Evolutionary conservation across 768 basidiomycete genomes (phyloP), one percentile per base, ranked within the genome.

Genomic region (Leccinum boreale): DNA sequence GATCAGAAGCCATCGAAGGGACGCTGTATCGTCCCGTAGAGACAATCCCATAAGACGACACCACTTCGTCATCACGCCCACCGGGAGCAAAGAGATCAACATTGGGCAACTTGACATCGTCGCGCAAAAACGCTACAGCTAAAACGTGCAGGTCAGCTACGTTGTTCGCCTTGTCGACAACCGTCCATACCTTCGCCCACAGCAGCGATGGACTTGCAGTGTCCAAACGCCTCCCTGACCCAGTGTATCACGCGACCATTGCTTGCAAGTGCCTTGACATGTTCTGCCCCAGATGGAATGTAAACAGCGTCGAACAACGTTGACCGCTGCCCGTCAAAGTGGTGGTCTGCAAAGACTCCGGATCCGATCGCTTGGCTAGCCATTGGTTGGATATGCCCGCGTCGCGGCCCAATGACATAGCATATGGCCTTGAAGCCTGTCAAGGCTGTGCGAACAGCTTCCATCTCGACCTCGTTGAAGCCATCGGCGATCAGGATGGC

Each of bases 221-320:
- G 93, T 21, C 88, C 88, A 73, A 90, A 94, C 3, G 90, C 86
- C 72, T 94, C 92, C 47, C 89, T 81, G 3, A 89, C 81, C 79
- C 87, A 92, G 68, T 95, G 90, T n/a, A 92, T 74, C 8, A 79
- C 79, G 19, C 92, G 81, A 5, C 92, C 94, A 50, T 80, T 82
- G 62, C 78, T 77, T 8, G 75, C 67, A 35, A 93, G 78, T 29
- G 77, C 67, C 67, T 83, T 80, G n/a, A 76, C 79, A 67, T 86
- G 85, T 33, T 77, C 75, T 9, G 74, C 74, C 2, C 92, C 92
- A 19, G 87, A 86, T 11, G 91, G 85, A 64, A 95, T 83, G 63
- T 89, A 80, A 60, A 94, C 60, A 0, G 90, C 90, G 68, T 95
- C 94, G 65, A 91, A 96, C 70, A 89, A 66, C 0, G 91, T 94